Conservation (phyloP, 768 basidiomycete species). For the Lactarius akahatsu region DNA sequence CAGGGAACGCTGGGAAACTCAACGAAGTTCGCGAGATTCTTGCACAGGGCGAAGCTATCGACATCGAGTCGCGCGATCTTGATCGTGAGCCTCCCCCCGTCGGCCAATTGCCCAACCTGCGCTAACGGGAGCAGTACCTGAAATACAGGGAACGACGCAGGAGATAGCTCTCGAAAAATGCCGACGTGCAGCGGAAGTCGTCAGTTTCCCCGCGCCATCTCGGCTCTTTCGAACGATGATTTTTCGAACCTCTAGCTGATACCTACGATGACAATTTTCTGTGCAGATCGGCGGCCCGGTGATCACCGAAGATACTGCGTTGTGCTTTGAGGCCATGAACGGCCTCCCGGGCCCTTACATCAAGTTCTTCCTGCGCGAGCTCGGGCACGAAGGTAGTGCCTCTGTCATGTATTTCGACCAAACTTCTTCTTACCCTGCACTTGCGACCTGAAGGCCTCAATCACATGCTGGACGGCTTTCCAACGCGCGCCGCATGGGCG, state of each 20-base stretch:
- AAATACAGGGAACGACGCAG: slow-evolving; percentile 89
- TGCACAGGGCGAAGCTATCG: slow-evolving; percentile 62
- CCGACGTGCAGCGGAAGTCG: slow-evolving; percentile 76
- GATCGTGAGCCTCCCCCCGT: slow-evolving; percentile 58
- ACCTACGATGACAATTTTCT: not conserved
- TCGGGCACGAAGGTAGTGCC: slow-evolving; percentile 76
- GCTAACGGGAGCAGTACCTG: slow-evolving; percentile 61
- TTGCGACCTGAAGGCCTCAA: slow-evolving; percentile 60
- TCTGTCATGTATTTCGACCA: no score
- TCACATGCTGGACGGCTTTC: slow-evolving; percentile 73
- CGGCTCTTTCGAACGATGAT: not conserved
- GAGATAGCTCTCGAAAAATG: slow-evolving; percentile 92
- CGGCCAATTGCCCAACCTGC: not conserved
- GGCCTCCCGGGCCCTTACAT: slow-evolving; percentile 97
- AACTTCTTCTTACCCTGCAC: no score
- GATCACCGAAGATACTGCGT: slow-evolving; percentile 91
- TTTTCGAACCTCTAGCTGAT: not conserved
- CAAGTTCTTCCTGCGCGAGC: slow-evolving; percentile 80
- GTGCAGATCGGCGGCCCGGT: slow-evolving; percentile 49
- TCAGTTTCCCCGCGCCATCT: slow-evolving; percentile 31
- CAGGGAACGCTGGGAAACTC: slow-evolving; percentile 92
- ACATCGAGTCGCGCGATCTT: slow-evolving; percentile 73
- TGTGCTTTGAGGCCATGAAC: slow-evolving; percentile 84
- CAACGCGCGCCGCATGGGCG: slow-evolving; percentile 77
- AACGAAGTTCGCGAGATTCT: slow-evolving; percentile 86